These are phyloP conservation scores for Beauveria sp. DNA, from an alignment of 2,329 filamentous ascomycete genomes.

Conservation along the genomic window DNA sequence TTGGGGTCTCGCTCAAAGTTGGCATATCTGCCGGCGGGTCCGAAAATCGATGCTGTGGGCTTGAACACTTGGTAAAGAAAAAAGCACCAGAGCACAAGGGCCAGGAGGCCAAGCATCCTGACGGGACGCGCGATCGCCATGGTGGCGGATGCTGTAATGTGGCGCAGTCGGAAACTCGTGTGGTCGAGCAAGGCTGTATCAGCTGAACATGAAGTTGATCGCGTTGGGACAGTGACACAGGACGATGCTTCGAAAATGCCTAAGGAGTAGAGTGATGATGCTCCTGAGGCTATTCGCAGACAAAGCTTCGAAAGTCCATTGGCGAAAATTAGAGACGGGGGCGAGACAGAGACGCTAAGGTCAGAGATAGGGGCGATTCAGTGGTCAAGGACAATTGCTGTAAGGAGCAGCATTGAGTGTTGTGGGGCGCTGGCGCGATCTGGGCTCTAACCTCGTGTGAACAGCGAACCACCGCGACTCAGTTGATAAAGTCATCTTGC, in stretches of 20 bases:
- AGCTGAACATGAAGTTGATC: slow-evolving; percentile 7
- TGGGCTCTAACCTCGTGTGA: neutral
- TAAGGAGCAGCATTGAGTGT: neutral
- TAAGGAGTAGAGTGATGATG: neutral
- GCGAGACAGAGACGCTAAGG: neutral
- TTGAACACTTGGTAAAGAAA: slow-evolving; percentile 70
- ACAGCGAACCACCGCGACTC: neutral
- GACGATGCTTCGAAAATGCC: neutral
- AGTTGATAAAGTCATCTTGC: neutral
- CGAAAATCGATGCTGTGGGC: slow-evolving; percentile 40
- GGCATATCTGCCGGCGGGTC: slow-evolving; percentile 34
- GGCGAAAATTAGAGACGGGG: slow-evolving; percentile 3
- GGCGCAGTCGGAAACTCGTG: neutral
- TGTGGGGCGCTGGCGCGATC: neutral
- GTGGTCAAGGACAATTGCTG: neutral
- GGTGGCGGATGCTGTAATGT: slow-evolving; percentile 19
- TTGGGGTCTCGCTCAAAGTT: slow-evolving; percentile 76
- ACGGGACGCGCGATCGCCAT: slow-evolving; percentile 87
- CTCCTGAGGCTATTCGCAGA: slow-evolving; percentile 7
- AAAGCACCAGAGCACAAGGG: slow-evolving; percentile 67
- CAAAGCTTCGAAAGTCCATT: neutral
- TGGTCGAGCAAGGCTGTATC: neutral
- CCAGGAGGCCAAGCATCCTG: slow-evolving; percentile 66
- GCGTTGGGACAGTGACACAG: neutral
- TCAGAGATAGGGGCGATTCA: slow-evolving; percentile 6